These are phyloP conservation scores for Penicillium expansum DNA, from an alignment of 2,329 filamentous ascomycete species.

Conservation along the genomic window DNA sequence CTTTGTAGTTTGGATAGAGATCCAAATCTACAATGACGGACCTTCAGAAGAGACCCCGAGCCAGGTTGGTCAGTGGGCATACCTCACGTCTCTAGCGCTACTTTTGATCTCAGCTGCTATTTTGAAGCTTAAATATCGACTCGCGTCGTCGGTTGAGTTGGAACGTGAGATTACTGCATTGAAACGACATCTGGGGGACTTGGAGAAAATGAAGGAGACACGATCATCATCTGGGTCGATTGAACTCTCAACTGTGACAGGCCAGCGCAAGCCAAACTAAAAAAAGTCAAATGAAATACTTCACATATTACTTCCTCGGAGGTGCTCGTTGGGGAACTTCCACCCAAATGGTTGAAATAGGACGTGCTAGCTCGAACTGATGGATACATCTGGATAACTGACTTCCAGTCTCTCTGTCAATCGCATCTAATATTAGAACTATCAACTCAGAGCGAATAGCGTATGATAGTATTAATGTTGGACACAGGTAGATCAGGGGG, in stretches of 20 bases:
- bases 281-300: neutral
- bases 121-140: conserved; percentile 26
- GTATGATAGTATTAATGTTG: neutral
- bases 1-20: conserved; percentile 35
- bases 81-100: conserved; percentile 28
- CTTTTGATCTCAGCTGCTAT: conserved; percentile 30
- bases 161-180: conserved; percentile 29
- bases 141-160: conserved; percentile 29
- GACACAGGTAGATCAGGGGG: neutral
- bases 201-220: conserved; percentile 13
- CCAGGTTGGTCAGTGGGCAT: conserved; percentile 35
- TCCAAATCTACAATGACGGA: conserved; percentile 31
- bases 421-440: neutral
- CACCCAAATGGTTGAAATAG: neutral
- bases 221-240: neutral
- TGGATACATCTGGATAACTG: neutral
- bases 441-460: neutral
- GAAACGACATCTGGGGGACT: conserved; percentile 13
- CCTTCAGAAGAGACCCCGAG: conserved; percentile 27
- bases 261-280: neutral
- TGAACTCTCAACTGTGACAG: neutral
- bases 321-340: neutral
- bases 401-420: too few relatives aligned
- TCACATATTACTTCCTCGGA: neutral
- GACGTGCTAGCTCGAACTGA: neutral